Conservation (phyloP, 345 rosid species). For the Hibiscus trionum region DNA sequence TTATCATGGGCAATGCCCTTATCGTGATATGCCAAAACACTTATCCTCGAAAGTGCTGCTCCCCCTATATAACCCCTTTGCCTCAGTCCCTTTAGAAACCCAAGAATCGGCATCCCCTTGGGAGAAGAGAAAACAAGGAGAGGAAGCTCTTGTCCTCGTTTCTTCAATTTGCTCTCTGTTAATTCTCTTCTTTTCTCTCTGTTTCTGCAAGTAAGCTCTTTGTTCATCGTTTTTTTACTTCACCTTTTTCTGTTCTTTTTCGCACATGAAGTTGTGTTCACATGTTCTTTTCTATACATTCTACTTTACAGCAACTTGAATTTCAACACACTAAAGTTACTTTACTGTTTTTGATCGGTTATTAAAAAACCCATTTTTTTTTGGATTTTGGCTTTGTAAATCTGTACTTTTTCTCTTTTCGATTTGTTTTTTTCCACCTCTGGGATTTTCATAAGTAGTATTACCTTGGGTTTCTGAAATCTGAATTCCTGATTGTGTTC, state of each 20-base stretch:
- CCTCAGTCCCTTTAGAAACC: not conserved
- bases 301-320: slow-evolving; percentile 15
- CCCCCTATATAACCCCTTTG: not conserved
- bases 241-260: not conserved
- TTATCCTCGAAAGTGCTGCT: slow-evolving; percentile 23
- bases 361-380: not conserved
- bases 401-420: not conserved
- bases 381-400: not conserved
- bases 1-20: accelerated
- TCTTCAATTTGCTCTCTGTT: not conserved
- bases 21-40: accelerated
- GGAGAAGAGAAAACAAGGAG: not conserved
- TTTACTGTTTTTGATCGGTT: slow-evolving; percentile 19
- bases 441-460: not conserved
- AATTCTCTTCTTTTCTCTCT: not conserved
- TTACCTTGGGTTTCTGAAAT: not conserved
- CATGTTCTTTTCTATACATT: not conserved
- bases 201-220: slow-evolving; percentile 8
- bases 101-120: slow-evolving; percentile 16
- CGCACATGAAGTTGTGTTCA: not conserved
- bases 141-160: not conserved
- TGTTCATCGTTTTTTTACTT: not conserved
- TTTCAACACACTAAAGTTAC: slow-evolving; percentile 21
- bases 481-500: not conserved
- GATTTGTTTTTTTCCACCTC: not conserved